Percentiles rank a stretch among this genome's conserved stretches.
These are phyloP conservation scores for Durotheca rogersii DNA, from an alignment of 495 filamentous ascomycete genomes.

Conservation along the genomic window DNA sequence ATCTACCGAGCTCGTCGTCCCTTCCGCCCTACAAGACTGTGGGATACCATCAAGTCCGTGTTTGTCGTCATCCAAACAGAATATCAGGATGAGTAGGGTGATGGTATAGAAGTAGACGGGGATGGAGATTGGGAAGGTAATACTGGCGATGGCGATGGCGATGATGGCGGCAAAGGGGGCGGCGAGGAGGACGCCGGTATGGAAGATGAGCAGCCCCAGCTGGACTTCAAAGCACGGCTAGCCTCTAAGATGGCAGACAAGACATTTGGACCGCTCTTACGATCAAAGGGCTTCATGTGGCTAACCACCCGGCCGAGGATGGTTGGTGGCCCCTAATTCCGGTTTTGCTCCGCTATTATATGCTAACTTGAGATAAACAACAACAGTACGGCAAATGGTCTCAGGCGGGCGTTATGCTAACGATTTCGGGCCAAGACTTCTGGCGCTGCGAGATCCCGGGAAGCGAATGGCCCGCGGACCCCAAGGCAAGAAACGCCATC, in stretches of 20 bases:
- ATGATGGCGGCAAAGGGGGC: no score
- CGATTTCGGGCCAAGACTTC: conserved; percentile 51
- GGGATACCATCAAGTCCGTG: conserved; percentile 53
- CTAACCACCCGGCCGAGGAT: conserved; percentile 29
- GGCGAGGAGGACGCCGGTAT: conserved; percentile 13
- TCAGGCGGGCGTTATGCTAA: conserved; percentile 62
- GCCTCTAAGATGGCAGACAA: conserved; percentile 35
- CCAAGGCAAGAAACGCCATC: conserved; percentile 21
- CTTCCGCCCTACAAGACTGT: conserved; percentile 54
- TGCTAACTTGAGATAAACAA: conserved; percentile 45
- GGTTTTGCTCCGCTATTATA: conserved; percentile 36
- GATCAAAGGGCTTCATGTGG: conserved; percentile 37
- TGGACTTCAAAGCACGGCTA: conserved; percentile 26
- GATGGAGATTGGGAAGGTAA: conserved; percentile 39
- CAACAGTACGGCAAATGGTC: conserved; percentile 58
- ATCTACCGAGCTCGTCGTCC: conserved; percentile 55
- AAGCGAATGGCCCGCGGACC: conserved; percentile 41
- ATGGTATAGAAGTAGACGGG: conserved; percentile 42
- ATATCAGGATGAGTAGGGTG: conserved; percentile 41
- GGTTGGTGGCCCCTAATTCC: not conserved
- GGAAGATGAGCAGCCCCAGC: conserved; percentile 29
- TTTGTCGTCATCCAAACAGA: conserved; percentile 53
- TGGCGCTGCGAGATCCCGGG: conserved; percentile 55
- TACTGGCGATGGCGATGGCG: conserved; percentile 22
- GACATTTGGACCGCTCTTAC: conserved; percentile 32